These are phyloP conservation scores for Coniferiporia sulphurascens DNA, from an alignment of 1,284 basidiomycete species.

Conservation along the genomic window DNA sequence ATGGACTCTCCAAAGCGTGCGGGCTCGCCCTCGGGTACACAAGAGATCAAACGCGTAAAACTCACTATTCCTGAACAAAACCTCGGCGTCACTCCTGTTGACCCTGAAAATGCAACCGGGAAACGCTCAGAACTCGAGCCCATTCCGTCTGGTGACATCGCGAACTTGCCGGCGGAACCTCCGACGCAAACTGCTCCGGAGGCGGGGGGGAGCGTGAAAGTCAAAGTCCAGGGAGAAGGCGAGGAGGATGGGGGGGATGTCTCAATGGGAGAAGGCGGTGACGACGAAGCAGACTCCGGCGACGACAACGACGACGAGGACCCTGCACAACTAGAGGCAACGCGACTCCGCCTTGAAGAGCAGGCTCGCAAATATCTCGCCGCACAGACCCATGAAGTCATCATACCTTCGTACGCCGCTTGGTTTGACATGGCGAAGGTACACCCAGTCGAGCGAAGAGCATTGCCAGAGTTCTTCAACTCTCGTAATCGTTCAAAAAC, in stretches of 20 bases:
- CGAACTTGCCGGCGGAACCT: conserved; percentile 56
- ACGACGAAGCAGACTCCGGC: conserved; percentile 66
- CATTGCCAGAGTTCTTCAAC: conserved; percentile 98
- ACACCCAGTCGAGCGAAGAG: conserved; percentile 88
- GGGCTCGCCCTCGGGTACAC: conserved; percentile 52
- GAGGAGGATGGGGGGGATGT: conserved; percentile 25
- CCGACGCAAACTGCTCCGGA: conserved; percentile 41
- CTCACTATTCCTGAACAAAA: conserved; percentile 56
- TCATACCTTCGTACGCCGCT: conserved; percentile 95
- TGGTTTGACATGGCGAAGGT: conserved; percentile 98
- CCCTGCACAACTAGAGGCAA: conserved; percentile 75
- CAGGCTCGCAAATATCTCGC: conserved; percentile 93
- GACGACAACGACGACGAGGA: conserved; percentile 77
- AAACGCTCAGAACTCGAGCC: conserved; percentile 76
- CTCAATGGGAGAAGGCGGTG: conserved; percentile 45
- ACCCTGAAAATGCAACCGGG: conserved; percentile 68
- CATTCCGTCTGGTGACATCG: conserved; percentile 63
- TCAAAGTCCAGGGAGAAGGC: conserved; percentile 69
- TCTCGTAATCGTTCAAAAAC: conserved; percentile 94
- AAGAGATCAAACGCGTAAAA: conserved; percentile 62
- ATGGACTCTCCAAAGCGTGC: conserved; percentile 70
- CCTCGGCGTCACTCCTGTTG: conserved; percentile 63
- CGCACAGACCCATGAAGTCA: conserved; percentile 94
- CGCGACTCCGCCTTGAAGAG: conserved; percentile 73
- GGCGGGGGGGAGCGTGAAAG: conserved; percentile 44